These are phyloP conservation scores for Magnusiomyces ingens DNA, from an alignment of 1,139 yeast genomes.

Conservation along the genomic window DNA sequence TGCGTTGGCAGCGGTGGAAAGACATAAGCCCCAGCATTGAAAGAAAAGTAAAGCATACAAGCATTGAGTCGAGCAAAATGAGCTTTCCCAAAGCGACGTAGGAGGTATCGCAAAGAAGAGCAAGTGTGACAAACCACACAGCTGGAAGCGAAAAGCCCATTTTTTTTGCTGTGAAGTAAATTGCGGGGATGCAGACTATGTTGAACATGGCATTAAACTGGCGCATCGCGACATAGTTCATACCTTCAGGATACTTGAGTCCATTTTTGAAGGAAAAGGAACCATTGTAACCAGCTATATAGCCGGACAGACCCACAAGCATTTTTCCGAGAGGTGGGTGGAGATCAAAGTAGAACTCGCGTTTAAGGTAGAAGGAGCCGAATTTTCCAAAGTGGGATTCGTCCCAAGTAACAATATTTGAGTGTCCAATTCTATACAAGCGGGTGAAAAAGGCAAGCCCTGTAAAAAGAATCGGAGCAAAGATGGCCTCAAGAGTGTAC, in stretches of 20 bases:
- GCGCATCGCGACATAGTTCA: constrained; percentile 88
- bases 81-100: constrained; percentile 87
- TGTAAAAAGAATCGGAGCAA: constrained; percentile 55
- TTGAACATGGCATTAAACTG: constrained; percentile 87
- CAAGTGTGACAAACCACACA: constrained; percentile 80
- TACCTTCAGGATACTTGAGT: constrained; percentile 71
- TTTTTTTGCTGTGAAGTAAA: constrained; percentile 85
- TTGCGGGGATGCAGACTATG: constrained; percentile 84
- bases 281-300: constrained; percentile 90
- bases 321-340: constrained; percentile 98
- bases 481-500: constrained; percentile 38
- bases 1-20: constrained; percentile 66
- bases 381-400: constrained; percentile 89
- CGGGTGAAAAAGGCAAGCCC: constrained; percentile 60
- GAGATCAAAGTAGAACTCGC: constrained; percentile 93
- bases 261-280: constrained; percentile 94
- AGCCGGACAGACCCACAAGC: constrained; percentile 93
- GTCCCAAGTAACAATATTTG: constrained; percentile 83
- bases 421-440: constrained; percentile 55
- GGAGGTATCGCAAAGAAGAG: constrained; percentile 81
- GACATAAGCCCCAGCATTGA: constrained; percentile 71
- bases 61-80: constrained; percentile 92
- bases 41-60: constrained; percentile 82
- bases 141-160: constrained; percentile 75
- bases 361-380: constrained; percentile 87